A percentile compares a stretch with the other conserved stretches of the same genome.
Evolutionary conservation across 2,329 filamentous ascomycete species (phyloP).

Genomic region (Ascochyta rabiei): DNA sequence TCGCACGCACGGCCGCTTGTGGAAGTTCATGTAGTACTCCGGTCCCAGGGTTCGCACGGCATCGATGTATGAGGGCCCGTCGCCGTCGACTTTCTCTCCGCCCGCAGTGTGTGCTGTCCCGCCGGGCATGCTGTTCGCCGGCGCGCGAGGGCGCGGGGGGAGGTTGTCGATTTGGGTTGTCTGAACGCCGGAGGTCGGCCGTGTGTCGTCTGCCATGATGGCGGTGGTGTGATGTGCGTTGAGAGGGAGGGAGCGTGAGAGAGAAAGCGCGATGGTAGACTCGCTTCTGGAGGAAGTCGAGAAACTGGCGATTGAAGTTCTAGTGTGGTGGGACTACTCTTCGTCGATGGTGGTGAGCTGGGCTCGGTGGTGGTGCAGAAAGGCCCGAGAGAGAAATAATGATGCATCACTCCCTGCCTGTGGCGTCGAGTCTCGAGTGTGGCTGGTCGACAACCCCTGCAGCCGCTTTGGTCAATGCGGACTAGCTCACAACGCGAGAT

Average conservation of each 20-base stretch:
- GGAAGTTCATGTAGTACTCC: constrained; percentile 73
- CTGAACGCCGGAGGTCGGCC: constrained; percentile 36
- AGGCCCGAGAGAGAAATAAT: constrained; percentile 35
- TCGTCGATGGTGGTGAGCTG: neutral
- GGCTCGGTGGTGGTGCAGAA: constrained; percentile 22
- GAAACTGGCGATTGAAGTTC: neutral
- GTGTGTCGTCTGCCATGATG: constrained; percentile 56
- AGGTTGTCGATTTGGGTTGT: constrained; percentile 16
- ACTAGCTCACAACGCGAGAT: constrained; percentile 17
- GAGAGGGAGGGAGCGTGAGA: neutral
- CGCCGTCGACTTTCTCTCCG: constrained; percentile 52
- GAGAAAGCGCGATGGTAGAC: neutral
- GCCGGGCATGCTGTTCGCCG: constrained; percentile 55
- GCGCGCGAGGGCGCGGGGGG: constrained; percentile 30
- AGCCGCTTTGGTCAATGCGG: constrained; percentile 36
- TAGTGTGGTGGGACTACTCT: neutral
- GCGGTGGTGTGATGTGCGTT: constrained; percentile 19
- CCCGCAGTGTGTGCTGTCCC: constrained; percentile 65
- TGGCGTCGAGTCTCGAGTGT: constrained; percentile 20
- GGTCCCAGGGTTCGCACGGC: constrained; percentile 70
- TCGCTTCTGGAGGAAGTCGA: neutral
- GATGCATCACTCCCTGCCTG: constrained; percentile 20
- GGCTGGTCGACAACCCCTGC: constrained; percentile 10
- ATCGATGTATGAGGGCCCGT: constrained; percentile 56
- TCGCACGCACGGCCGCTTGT: constrained; percentile 82